Base-by-base conservation (phyloP, 2,329 filamentous ascomycete species). In the Pezizomycotina sp. region DNA sequence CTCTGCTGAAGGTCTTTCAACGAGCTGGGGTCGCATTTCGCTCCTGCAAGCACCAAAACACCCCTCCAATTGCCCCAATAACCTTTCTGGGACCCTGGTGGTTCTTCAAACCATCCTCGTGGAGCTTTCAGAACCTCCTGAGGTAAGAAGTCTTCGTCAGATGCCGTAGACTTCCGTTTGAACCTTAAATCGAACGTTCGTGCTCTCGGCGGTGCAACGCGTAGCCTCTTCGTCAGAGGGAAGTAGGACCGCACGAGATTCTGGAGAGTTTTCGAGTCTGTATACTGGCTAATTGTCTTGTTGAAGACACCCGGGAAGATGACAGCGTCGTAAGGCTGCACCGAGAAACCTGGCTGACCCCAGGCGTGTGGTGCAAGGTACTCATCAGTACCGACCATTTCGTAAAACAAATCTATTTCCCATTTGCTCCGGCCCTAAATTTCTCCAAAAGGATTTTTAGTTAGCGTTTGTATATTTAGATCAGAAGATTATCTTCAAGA, bases 1-100 rank as follows among this genome's bases (percentile, higher is more conserved):
- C n/a, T n/a, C n/a, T n/a, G n/a, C n/a, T n/a, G n/a, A n/a, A n/a
- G n/a, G n/a, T n/a, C n/a, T n/a, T n/a, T n/a, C n/a, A n/a, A n/a
- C n/a, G n/a, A n/a, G n/a, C n/a, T n/a, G n/a, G n/a, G n/a, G n/a
- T n/a, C n/a, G n/a, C n/a, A n/a, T n/a, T n/a, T n/a, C n/a, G n/a
- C n/a, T n/a, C n/a, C n/a, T 22, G 46, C 42, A 12, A 50, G 31
- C 8, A 35, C 37, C 22, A 48, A 31, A 14, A 50, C 46, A 22
- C 48, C 48, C 16, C 48, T 48, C 47, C 47, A 20, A 48, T 49
- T 27, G 46, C 48, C 10, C 38, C 47, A 14, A 48, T 27, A 6
- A 50, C 48, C 16, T 42, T 49, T 16, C 39, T 41, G 2, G 47
- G 42, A 9, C 37, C 36, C 19, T 44, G 36, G n/a, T 40, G 33